Evolutionary conservation across 257 asterid genomes (phyloP).

Genomic region (Solanum lycopersicoides): DNA sequence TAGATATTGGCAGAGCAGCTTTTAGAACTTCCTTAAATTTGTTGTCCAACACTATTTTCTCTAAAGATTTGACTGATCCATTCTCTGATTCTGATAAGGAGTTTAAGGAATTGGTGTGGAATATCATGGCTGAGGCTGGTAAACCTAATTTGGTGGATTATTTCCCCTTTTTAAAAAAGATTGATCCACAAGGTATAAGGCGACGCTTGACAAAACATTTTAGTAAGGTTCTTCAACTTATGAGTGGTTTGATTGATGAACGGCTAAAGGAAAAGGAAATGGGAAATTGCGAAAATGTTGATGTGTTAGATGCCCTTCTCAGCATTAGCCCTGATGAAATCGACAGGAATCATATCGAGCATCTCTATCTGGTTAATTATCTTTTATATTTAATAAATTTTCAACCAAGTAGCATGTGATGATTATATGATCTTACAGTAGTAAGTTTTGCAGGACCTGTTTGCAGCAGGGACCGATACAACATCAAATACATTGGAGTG

Average conservation of each 20-base stretch:
- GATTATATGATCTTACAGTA: neutral
- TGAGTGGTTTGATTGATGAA: slow-evolving; percentile 27
- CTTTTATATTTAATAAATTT: too few species aligned
- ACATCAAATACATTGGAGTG: slow-evolving; percentile 15
- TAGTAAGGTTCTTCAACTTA: slow-evolving; percentile 18
- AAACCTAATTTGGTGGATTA: slow-evolving; percentile 37
- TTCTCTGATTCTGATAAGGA: slow-evolving; percentile 38
- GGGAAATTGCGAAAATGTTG: neutral
- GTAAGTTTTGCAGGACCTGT: slow-evolving; percentile 14
- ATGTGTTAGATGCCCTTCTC: slow-evolving; percentile 21
- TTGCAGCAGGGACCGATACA: slow-evolving; percentile 21
- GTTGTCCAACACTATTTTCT: slow-evolving; percentile 43
- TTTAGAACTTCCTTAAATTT: slow-evolving; percentile 29
- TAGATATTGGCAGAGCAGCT: slow-evolving; percentile 15
- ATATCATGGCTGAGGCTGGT: slow-evolving; percentile 22
- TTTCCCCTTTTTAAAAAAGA: slow-evolving; percentile 25
- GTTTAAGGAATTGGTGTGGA: slow-evolving; percentile 35
- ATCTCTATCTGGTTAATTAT: slow-evolving; percentile 44
- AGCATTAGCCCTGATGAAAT: slow-evolving; percentile 36
- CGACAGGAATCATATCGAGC: slow-evolving; percentile 52
- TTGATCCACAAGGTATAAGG: slow-evolving; percentile 42
- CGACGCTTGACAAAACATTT: slow-evolving; percentile 5
- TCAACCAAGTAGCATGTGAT: too few species aligned
- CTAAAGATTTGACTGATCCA: slow-evolving; percentile 37
- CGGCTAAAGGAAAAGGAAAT: slow-evolving; percentile 13